Evolutionary conservation across 2,329 filamentous ascomycete species (phyloP), one percentile per base, ranked within the genome.

Genomic region (Lachnellula hyalina): DNA sequence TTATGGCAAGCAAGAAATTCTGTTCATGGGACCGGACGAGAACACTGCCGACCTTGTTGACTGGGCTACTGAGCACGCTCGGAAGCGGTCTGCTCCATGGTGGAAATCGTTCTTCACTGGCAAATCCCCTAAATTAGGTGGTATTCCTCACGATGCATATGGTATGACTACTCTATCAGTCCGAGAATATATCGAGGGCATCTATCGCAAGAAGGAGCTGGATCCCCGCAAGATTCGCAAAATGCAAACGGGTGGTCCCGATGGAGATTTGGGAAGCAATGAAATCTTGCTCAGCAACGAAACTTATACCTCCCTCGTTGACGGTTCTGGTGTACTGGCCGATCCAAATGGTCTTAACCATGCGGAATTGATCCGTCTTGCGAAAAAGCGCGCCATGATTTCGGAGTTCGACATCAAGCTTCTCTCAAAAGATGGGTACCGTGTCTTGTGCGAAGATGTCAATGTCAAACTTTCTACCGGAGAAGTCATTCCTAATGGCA

Each of bases 101-200:
- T 99, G 94, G 94, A 99, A 99, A 80, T 99, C 94, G 0, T 99
- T 99, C 83, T 99, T 99, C 80, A 99, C 94, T 2, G 94, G 94
- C 68, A 99, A 99, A 81, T 96, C 90, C 64, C 94, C 91, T 51
- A 94, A 89, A 73, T 82, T 99, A 14, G 94, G 94, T 60, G 94
- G 94, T 69, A 99, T 99, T 64, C 94, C 94, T 38, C 94, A 99
- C 73, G 94, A 99, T 71, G 75, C 79, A 41, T 99, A 99, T 69
- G 94, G 94, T 66, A 99, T 99, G 94, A 99, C 94, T 0, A 97
- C 94, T 0, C 75, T 97, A 54, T 96, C 92, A 5, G 93, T 99
- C 49, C 90, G 94, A 46, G 90, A 99, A 74, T 99, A 95, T 66
- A 89, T 99, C 62, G 84, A 91, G 67, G 94, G 94, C 47, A 96